Evolutionary conservation across 2,329 filamentous ascomycete genomes (phyloP), one percentile per base, ranked within the genome.

Genomic region (Penicillium sp.): DNA sequence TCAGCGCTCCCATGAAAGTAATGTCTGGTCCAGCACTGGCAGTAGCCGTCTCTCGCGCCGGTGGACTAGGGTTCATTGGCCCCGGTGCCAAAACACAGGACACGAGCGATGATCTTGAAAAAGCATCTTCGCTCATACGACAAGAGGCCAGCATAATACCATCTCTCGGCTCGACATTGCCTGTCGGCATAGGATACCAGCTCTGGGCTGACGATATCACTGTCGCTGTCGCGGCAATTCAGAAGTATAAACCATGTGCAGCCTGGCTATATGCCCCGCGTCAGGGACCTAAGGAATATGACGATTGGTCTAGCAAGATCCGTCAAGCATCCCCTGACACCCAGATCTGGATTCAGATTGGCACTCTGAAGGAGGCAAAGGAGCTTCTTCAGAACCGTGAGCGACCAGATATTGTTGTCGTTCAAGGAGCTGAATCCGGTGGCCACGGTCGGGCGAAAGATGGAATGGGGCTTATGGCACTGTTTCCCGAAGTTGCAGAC

Each of bases 1-100:
- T 83, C 53, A 76, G 80, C 53, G 89, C 86, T 2, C 89, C 89
- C 0, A 91, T 92, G 89, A 83, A 87, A 49, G 78, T 87, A 22
- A 84, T 90, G 61, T 76, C 80, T 59, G 81, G 74, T 65, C 82
- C 71, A 57, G 79, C 69, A 0, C 78, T 91, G 2, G 85, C 87
- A 2, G 75, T 85, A 18, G 81, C 84, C 34, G 80, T 90, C 14
- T 85, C 83, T 2, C 72, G 72, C 60, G 81, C 83, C 31, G 81
- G 82, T 2, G 81, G 81, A 1, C 61, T 83, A 0, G 83, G 78
- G 1, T 78, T 92, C 59, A 78, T 85, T 14, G 75, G 78, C 1
- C 85, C 86, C 0, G 84, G 84, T 0, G 87, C 67, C 24, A 74
- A 75, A 56, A 69, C 74, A 2, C 57, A 67, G 18, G 63, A 72